Evolutionary conservation across 306 rosid species (phyloP), one percentile per base, ranked within the genome.

Genomic region (Quercus agrifolia): DNA sequence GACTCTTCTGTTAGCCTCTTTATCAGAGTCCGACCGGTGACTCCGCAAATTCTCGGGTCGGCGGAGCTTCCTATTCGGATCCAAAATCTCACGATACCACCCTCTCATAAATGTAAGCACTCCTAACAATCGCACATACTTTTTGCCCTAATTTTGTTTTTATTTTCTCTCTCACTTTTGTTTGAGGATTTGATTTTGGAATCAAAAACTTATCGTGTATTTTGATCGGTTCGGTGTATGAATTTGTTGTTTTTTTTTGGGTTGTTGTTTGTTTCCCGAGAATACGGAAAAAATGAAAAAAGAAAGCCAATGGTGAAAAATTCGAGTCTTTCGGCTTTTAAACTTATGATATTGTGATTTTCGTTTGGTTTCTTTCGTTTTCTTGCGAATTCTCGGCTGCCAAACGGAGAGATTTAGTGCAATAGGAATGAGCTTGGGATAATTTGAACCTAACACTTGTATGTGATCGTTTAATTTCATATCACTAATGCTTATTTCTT

Each of bases 401-500:
- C 73, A 3, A 55, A 21, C 18, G 78, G 49, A 59, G 14, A 5
- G 5, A 0, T 49, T 35, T 31, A 20, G 54, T 49, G 30, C 12
- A 56, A 58, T 78, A 41, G 25, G 46, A 33, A 59, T 30, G 10
- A 30, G 6, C 38, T 71, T 62, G 38, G 41, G 21, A 56, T 28
- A 74, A 35, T 74, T 74, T 28, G 25, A 56, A 56, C 13, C 51
- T 57, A 41, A 19, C 18, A 41, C 19, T 35, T 23, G 58, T 31
- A 68, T 18, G 57, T 78, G n/a, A 70, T 70, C n/a, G 72, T 41
- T 57, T 61, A 62, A 61, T 78, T 54, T 23, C 51, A 30, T 59
- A 52, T 49, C 20, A 6, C 74, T 4, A 18, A 27, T 18, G 18
- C 15, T 71, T 55, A 6, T 23, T 23, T 67, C 7, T 21, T 21